Evolutionary conservation across 176 grass and related monocot species (phyloP).

Genomic region (Hordeum marinum): DNA sequence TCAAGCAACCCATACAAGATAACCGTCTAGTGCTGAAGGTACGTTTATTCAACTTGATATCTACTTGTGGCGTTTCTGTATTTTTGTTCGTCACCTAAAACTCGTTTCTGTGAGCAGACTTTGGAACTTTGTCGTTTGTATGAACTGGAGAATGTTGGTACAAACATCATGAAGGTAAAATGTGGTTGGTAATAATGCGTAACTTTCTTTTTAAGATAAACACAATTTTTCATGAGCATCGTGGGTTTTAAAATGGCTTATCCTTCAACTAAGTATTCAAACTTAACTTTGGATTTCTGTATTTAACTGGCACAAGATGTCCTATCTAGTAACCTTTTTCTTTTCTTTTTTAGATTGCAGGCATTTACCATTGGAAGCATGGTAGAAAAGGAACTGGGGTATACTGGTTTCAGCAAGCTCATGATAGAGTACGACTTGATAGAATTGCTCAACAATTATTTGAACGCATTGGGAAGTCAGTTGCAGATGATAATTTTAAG

Average conservation of each 20-base stretch:
- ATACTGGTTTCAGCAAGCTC: constrained; percentile 95
- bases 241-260: constrained; percentile 26
- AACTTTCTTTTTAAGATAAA: neutral
- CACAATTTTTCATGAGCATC: constrained; percentile 1
- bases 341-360: constrained; percentile 59
- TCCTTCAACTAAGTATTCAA: neutral
- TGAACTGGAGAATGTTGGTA: constrained; percentile 75
- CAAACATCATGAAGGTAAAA: constrained; percentile 84
- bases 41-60: constrained; percentile 19
- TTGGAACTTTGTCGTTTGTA: constrained; percentile 89
- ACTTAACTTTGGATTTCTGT: neutral
- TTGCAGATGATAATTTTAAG: constrained; percentile 94
- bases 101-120: constrained; percentile 55
- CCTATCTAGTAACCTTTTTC: constrained; percentile 8
- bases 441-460: constrained; percentile 93
- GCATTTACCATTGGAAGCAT: constrained; percentile 93
- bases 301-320: constrained; percentile 8
- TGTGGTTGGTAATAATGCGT: constrained; percentile 2
- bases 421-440: constrained; percentile 67
- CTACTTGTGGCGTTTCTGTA: constrained; percentile 11
- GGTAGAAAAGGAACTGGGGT: constrained; percentile 84
- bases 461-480: constrained; percentile 72
- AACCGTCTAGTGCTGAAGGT: constrained; percentile 80
- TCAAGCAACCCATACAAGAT: constrained; percentile 76
- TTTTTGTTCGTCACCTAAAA: constrained; percentile 18